Conservation (phyloP, 2,329 filamentous ascomycete genomes). For the Sodiomyces alkalinus region DNA sequence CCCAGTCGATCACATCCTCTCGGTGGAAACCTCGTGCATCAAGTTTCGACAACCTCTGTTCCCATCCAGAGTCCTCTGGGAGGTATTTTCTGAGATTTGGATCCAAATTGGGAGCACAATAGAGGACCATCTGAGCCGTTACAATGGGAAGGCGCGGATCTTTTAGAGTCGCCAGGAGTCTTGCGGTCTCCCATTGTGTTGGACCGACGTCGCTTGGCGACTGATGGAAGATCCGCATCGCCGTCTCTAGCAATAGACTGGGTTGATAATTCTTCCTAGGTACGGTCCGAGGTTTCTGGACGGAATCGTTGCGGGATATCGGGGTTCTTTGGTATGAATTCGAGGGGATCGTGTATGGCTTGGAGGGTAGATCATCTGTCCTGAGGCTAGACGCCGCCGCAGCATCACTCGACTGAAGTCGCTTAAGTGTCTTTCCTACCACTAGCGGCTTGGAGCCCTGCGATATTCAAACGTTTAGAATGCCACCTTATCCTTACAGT, state of each 20-base stretch:
- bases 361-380: too few relatives aligned
- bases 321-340: too few relatives aligned
- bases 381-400: neutral
- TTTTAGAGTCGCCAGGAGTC: neutral
- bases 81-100: constrained; percentile 1
- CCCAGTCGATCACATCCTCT: constrained; percentile 4
- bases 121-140: constrained; percentile 5
- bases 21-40: neutral
- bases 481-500: too few relatives aligned
- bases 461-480: neutral
- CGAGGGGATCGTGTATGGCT: too few relatives aligned
- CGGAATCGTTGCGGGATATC: too few relatives aligned
- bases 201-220: too few relatives aligned
- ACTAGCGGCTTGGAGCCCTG: neutral
- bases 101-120: neutral
- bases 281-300: too few relatives aligned
- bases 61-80: constrained; percentile 1
- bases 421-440: neutral
- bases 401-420: neutral
- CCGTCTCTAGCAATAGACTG: too few relatives aligned
- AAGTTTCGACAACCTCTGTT: neutral
- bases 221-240: neutral
- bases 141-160: constrained; percentile 1
- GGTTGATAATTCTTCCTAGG: too few relatives aligned
- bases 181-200: too few relatives aligned